Base-by-base conservation (phyloP, 345 rosid species). In the Gossypium rotundifolium region DNA sequence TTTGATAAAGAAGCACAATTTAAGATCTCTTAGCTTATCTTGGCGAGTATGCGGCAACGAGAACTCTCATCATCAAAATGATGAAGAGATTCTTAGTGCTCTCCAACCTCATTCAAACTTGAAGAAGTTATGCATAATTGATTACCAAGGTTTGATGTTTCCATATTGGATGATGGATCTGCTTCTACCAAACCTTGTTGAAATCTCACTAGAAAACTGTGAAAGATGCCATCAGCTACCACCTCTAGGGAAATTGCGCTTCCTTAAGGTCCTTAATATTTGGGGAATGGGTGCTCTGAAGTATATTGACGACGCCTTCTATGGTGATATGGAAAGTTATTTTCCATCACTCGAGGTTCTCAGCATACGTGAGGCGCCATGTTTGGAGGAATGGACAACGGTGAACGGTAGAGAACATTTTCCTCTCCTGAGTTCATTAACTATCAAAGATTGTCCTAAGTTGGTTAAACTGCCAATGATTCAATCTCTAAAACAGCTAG, bases 31-130 rank as follows among this genome's bases (percentile, higher is more conserved):
- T 25, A 1, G 0, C 22, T 42, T 81, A 23, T 29, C 23, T 1
- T 77, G 81, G 80, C 0, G 1, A 20, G 12, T 9, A 57, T 9
- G 11, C 29, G 0, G 2, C 10, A 1, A 55, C 14, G 5, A 4
- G 38, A 33, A 4, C 38, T 33, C 38, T 33, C 38, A 4, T 33
- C 45, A 13, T 16, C 52, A 59, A 33, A 68, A 58, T 12, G 74
- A 12, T 46, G 78, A 75, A 46, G 23, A 69, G 20, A 22, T 59
- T 9, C 68, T 76, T 2, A 62, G 2, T 17, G 74, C 59, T 40
- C 78, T 69, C 7, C 67, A 59, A 51, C 78, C 78, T 45, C 69
- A 48, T 53, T 65, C 52, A 48, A 69, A 10, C 8, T 46, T 67
- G 71, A 67, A 45, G 16, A 22, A 45, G 53, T 14, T 67, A 20